These are phyloP conservation scores for Jacaranda copaia DNA, from an alignment of 257 asterid species.

Conservation along the genomic window DNA sequence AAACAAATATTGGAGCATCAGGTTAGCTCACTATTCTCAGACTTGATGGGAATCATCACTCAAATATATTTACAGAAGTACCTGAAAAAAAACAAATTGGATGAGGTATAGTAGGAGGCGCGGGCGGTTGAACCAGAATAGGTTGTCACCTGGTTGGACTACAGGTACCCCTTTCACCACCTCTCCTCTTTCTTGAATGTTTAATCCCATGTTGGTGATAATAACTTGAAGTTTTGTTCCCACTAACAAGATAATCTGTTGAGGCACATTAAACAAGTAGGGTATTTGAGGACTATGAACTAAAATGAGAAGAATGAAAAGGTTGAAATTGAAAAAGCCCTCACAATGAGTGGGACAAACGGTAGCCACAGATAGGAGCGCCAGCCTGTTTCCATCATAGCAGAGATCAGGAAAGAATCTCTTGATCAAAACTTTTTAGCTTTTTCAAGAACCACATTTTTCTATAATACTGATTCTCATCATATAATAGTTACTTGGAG, in stretches of 20 bases:
- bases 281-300: neutral
- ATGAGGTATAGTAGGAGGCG: slow-evolving; percentile 61
- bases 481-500: neutral
- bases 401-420: neutral
- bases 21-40: neutral
- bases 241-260: slow-evolving; percentile 61
- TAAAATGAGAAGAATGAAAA: slow-evolving; percentile 3
- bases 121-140: slow-evolving; percentile 77
- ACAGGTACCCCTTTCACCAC: slow-evolving; percentile 63
- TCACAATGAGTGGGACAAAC: slow-evolving; percentile 61
- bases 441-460: neutral
- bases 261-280: neutral
- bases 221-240: slow-evolving; percentile 73
- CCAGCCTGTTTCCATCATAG: slow-evolving; percentile 50
- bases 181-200: slow-evolving; percentile 67
- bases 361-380: slow-evolving; percentile 73
- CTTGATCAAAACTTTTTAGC: neutral
- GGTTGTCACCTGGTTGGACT: slow-evolving; percentile 68
- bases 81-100: slow-evolving; percentile 73
- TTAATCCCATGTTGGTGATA: slow-evolving; percentile 70
- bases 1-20: slow-evolving; percentile 14
- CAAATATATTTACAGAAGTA: slow-evolving; percentile 17
- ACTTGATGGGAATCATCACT: neutral
- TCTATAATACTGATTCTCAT: neutral
- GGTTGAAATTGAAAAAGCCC: slow-evolving; percentile 6